These are phyloP conservation scores for Saccharomycopsis oosterbeekiorum DNA, from an alignment of 805 yeast genomes.

Conservation along the genomic window DNA sequence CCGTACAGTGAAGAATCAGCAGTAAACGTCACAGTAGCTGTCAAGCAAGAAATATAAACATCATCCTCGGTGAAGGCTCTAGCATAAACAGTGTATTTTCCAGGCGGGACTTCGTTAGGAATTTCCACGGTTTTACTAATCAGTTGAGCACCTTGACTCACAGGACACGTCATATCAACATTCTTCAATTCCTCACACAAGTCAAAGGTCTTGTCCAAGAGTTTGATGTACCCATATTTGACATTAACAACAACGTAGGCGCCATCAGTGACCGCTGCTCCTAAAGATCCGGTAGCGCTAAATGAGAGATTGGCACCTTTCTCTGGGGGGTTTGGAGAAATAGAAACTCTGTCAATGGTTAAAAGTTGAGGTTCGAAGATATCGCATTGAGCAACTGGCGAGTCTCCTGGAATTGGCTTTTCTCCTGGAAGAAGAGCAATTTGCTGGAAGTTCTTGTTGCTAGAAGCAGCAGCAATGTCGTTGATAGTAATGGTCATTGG, in stretches of 20 bases:
- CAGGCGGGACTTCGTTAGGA: constrained; percentile 93
- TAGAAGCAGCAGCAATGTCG: not conserved
- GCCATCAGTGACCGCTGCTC: constrained; percentile 58
- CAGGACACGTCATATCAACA: constrained; percentile 80
- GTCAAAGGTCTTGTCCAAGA: constrained; percentile 84
- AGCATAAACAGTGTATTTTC: constrained; percentile 77
- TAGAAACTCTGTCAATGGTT: constrained; percentile 44
- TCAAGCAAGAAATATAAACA: constrained; percentile 71
- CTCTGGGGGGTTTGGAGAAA: constrained; percentile 81
- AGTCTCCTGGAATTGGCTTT: constrained; percentile 80
- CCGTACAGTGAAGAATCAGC: constrained; percentile 22
- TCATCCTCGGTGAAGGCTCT: constrained; percentile 85
- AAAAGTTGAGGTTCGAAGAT: constrained; percentile 51
- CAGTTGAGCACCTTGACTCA: constrained; percentile 55
- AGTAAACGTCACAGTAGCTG: constrained; percentile 50
- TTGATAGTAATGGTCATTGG: constrained; percentile 14
- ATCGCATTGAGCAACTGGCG: constrained; percentile 79
- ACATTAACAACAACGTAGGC: constrained; percentile 94
- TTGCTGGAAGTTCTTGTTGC: not conserved
- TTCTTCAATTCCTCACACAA: constrained; percentile 80
- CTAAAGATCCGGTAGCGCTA: constrained; percentile 57
- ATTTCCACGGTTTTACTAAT: constrained; percentile 68
- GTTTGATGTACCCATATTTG: constrained; percentile 80
- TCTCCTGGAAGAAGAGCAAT: constrained; percentile 30
- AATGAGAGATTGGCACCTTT: constrained; percentile 81